Base-by-base conservation (phyloP, 371 early-diverging fungal species). In the Mucor ambiguus region DNA sequence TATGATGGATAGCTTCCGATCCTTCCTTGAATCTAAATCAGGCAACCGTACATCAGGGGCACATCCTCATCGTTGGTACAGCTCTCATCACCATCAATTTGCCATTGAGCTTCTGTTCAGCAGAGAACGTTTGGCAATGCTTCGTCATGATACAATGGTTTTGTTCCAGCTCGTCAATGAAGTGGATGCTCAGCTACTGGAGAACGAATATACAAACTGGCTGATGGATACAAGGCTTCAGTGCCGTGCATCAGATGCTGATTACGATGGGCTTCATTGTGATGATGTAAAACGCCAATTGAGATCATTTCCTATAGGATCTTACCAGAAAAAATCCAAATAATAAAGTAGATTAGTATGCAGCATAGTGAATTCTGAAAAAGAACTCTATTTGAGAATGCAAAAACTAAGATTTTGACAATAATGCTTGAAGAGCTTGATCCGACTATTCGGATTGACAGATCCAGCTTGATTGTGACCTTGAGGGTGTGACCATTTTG, bases 161-260 rank as follows among this genome's bases (percentile, higher is more conserved):
- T 78, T 84, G 24, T 87, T 87, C 69, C 82, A 83, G 38, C 67
- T 81, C 5, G 74, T 87, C 30, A 87, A 86, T 56, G 80, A 85
- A 58, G 71, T 86, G 9, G 87, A 87, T 67, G 74, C 76, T 20
- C 81, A 81, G 28, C 62, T 87, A 32, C 56, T 85, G 57, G 84
- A 86, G 52, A 79, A 83, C 9, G 87, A 85, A 64, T 87, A 86
- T 59, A 68, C 81, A 43, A 87, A 87, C 52, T 87, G 87, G 87
- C 61, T 87, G 55, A 74, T 87, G 79, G 87, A 87, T 61, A 78
- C 79, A 1, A 69, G 81, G 28, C 71, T 80, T 10, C 71, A 79
- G 20, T 87, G 87, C n/a, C 61, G 62, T 52, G 20, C 43, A 20
- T 59, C 72, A 22, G 68, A 68, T 29, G 61, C 18, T 22, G 65